A percentile compares a stretch with the other conserved stretches of the same genome.
These are phyloP conservation scores for Vigna unguiculata DNA, from an alignment of 306 rosid species.

Conservation along the genomic window DNA sequence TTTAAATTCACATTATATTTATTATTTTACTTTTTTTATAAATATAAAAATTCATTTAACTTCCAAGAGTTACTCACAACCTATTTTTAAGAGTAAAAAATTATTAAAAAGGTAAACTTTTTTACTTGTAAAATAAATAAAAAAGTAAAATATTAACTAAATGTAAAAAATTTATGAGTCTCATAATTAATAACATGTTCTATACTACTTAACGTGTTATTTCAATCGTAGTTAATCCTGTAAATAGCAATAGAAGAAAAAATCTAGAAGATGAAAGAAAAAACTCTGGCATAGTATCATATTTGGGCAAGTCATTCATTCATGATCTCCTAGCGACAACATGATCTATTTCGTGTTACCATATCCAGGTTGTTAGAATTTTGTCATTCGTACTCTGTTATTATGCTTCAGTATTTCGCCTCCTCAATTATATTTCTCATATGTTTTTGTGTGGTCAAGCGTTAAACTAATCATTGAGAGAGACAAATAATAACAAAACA, in stretches of 20 bases:
- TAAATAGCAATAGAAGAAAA: background rate
- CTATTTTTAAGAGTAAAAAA: too few relatives aligned
- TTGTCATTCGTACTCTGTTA: slow-evolving; percentile 2
- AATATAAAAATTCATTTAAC: too few relatives aligned
- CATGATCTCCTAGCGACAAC: background rate
- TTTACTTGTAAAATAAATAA: too few relatives aligned
- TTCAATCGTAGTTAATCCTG: background rate
- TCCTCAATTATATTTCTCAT: background rate
- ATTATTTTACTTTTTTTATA: too few relatives aligned
- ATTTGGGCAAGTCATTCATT: slow-evolving; percentile 1
- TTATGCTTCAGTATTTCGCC: background rate
- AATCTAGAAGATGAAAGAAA: background rate
- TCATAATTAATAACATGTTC: too few relatives aligned
- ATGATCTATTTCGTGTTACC: background rate
- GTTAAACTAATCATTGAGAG: slow-evolving; percentile 18
- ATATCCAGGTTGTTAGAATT: background rate
- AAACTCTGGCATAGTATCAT: background rate
- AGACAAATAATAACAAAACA: slow-evolving; percentile 32
- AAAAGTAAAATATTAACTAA: too few relatives aligned
- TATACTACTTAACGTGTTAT: background rate
- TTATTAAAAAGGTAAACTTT: too few relatives aligned
- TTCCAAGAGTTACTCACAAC: too few relatives aligned
- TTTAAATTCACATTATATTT: too few relatives aligned
- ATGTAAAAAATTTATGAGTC: too few relatives aligned
- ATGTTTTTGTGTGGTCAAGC: slow-evolving; percentile 13